Base-by-base conservation (phyloP, 306 rosid species). In the Fragaria ananassa region DNA sequence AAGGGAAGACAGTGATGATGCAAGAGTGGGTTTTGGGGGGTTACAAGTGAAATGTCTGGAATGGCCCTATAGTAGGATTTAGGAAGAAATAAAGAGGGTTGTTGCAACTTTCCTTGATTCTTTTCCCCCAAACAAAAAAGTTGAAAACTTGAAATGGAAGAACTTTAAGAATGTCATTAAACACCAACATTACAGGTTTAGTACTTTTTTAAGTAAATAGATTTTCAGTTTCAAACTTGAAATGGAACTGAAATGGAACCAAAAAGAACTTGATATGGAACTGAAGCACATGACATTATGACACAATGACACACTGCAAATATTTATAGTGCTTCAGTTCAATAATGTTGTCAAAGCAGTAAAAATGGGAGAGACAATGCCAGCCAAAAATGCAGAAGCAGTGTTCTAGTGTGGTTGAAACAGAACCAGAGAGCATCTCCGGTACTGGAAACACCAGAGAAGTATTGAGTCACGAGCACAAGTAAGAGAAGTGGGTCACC, bases 11-110 rank as follows among this genome's bases (percentile, higher is more conserved):
- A 49, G 35, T 31, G 10, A 49, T 17, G 5, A 49, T 14, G 5
- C n/a, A 3, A 62, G 35, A 12, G 14, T 7, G 72, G 25, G 81
- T 35, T 42, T 41, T 77, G 25, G 74, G 60, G 60, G 45, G 70
- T 74, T 8, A 34, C 75, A 34, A 3, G 1, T 7, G 82, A 75
- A 79, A 73, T 90, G 63, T 63, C 91, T 18, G 74, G 74, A 80
- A 35, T 82, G 66, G 46, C 86, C 90, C 67, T 71, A 21, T 71
- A 21, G 69, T n/a, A 13, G 12, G 5, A 15, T 35, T 14, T 71
- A n/a, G 47, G 31, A 31, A 8, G 37, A 31, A 31, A 31, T 3
- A 31, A 31, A 31, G 31, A 10, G 45, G n/a, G 45, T 31, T 1
- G 53, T 45, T 63, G 58, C 21, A 10, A 23, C 74, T 73, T 58